These are phyloP conservation scores for Codiaeum variegatum DNA, from an alignment of 441 rosid genomes.

Conservation along the genomic window DNA sequence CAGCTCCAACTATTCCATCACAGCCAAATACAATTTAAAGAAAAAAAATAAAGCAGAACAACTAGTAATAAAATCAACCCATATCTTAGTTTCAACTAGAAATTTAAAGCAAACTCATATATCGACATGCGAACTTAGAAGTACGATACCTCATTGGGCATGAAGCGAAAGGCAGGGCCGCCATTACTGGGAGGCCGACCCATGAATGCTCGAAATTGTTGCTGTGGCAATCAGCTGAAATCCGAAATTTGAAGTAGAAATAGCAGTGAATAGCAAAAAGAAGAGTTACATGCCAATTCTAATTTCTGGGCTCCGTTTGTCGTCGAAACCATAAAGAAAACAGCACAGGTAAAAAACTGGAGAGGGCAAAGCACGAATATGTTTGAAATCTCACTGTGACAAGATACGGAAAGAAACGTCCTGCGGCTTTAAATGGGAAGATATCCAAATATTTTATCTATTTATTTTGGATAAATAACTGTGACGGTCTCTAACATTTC, in stretches of 20 bases:
- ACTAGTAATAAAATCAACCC: conserved; percentile 16
- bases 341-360: neutral
- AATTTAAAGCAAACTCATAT: neutral
- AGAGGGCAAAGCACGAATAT: neutral
- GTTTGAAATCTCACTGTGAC: no score
- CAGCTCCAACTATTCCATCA: conserved; percentile 4
- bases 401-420: no score
- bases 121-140: neutral
- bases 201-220: conserved; percentile 28
- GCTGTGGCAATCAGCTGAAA: neutral
- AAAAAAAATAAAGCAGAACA: neutral
- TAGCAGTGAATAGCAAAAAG: neutral
- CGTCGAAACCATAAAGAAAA: neutral
- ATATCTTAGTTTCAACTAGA: conserved; percentile 12
- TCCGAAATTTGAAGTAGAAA: conserved; percentile 3
- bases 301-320: neutral
- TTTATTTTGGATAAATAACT: no score
- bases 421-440: no score
- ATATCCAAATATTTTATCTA: no score
- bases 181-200: conserved; percentile 95
- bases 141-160: conserved; percentile 51
- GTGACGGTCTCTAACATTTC: no score
- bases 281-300: neutral
- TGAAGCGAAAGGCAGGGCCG: conserved; percentile 92
- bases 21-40: neutral